Evolutionary conservation across 345 rosid genomes (phyloP), one percentile per base, ranked within the genome.

Genomic region (Aurinia saxatilis): DNA sequence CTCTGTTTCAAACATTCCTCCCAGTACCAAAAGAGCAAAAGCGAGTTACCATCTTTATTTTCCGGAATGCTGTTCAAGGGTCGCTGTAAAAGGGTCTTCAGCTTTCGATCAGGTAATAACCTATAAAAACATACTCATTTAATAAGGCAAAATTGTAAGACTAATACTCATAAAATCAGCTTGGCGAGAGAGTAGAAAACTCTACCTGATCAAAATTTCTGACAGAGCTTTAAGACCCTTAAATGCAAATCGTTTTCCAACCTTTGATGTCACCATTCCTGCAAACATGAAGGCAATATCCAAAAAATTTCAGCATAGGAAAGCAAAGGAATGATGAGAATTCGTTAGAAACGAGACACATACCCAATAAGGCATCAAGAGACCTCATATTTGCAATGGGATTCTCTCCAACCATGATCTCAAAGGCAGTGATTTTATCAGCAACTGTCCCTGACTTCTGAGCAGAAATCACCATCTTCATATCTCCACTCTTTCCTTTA

Each of bases 1-100:
- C 97, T 90, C 68, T 80, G 88, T 82, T 87, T 93, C 69, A 93
- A 74, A 78, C 95, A 82, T n/a, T 93, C 99, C 74, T 93, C 99
- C 85, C 93, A 93, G 66, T 90, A 90, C 99, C 96, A 93, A 65
- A 87, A 87, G 15, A 90, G 87, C 55, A 90, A 74, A 75, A 93
- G 95, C 42, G 97, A 87, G 73, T 87, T 66, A 54, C 97, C 99
- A 78, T 93, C 99, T 74, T 87, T 93, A 30, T 75, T 83, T 71
- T 93, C 92, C 3, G 96, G 86, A 57, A 93, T 77, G 40, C 75
- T 68, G 54, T 79, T 77, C 12, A 93, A 48, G 7, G 96, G 96
- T 66, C 82, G 79, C 57, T 90, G 99, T 67, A 87, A 57, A 67
- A 93, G 95, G 40, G 88, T 80, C 84, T 87, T 93, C 72, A 93